Base-by-base conservation (phyloP, 768 basidiomycete genomes). In the Pleurotus djamor region DNA sequence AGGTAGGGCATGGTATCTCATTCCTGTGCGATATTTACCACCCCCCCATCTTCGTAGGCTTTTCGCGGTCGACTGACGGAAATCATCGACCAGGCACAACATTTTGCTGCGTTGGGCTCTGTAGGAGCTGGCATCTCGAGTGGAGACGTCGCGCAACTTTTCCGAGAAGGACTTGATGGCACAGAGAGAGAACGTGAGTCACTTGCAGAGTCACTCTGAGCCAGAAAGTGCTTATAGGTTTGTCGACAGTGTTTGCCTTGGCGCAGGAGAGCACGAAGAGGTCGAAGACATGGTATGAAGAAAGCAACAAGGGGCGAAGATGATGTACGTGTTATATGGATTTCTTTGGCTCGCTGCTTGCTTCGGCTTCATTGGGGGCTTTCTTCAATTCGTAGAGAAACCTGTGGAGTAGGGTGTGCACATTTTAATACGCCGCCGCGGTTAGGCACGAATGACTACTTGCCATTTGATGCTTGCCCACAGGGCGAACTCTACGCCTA, bases 161-260 rank as follows among this genome's bases (percentile, higher is more conserved):
- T 98, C 67, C 79, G 93, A 63, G 95, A 96, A 70, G 96, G 95
- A 1, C 82, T 98, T 60, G 95, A 98, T 58, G 86, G 83, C n/a
- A 92, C 92, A 12, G 95, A 98, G 70, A 83, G 96, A 63, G 94
- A 96, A 78, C 65, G 95, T 96, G 69, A 79, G 87, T 78, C n/a
- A 48, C 52, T 37, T 48, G 36, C 17, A 21, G 16, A 17, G 49
- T 17, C 55, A 58, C 13, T 10, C 52, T 58, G 21, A 16, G 32
- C 36, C 13, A 9, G 34, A 13, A 49, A 43, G 9, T 37, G 59
- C 64, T 64, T 28, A 28, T 28, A 3, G 63, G 64, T 44, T 21
- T 33, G 48, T 35, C 34, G 35, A 14, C 61, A 97, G 95, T 97
- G 59, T 97, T 96, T 71, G 75, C 84, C 9, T 74, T 93, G 62